Conservation (phyloP, 2,329 filamentous ascomycete genomes). For the Sporothrix schenckii region DNA sequence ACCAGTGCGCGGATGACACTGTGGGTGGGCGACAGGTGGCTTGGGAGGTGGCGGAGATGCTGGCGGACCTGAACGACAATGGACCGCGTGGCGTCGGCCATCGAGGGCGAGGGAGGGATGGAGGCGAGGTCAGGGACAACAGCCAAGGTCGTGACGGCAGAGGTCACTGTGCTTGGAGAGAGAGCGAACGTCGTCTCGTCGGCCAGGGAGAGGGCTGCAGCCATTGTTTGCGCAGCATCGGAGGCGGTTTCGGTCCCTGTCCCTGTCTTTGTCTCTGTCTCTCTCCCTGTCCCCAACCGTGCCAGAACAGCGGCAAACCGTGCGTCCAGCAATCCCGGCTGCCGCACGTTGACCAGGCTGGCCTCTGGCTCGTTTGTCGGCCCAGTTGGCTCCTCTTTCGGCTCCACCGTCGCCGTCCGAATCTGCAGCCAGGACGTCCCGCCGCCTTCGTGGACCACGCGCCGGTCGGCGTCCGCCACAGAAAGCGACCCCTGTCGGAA, state of each 20-base stretch:
- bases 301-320: constrained; percentile 55
- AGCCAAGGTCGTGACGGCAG: constrained; percentile 38
- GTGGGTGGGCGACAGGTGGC: constrained; percentile 42
- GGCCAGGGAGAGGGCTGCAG: background rate
- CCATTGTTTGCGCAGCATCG: no score
- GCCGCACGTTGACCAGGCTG: constrained; percentile 47
- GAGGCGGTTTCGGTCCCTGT: background rate
- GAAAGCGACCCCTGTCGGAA: constrained; percentile 66
- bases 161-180: background rate
- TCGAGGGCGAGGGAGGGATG: constrained; percentile 41
- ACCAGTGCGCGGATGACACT: constrained; percentile 63
- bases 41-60: constrained; percentile 43
- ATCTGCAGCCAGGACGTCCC: constrained; percentile 76
- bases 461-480: constrained; percentile 58
- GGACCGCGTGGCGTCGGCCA: constrained; percentile 51
- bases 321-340: constrained; percentile 68
- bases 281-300: constrained; percentile 36
- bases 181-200: background rate
- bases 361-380: constrained; percentile 28
- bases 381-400: constrained; percentile 41
- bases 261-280: background rate
- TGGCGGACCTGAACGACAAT: constrained; percentile 52
- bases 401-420: constrained; percentile 56
- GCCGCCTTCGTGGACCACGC: constrained; percentile 67
- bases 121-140: constrained; percentile 37